Evolutionary conservation across 306 rosid species (phyloP).

Genomic region (Fagus crenata): DNA sequence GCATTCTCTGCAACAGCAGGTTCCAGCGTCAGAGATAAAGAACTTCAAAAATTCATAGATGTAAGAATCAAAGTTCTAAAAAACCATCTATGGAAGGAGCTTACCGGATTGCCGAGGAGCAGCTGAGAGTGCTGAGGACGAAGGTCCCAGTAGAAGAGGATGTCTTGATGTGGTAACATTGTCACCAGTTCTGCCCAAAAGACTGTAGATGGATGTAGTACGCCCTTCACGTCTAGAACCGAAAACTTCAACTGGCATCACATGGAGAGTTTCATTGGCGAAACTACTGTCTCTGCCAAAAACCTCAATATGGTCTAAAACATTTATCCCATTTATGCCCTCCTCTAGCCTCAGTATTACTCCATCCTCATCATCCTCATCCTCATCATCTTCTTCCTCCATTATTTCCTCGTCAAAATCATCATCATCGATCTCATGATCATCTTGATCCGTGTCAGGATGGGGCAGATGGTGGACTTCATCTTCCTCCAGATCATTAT

Average conservation of each 20-base stretch:
- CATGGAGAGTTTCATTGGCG: conserved; percentile 84
- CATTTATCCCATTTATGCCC: conserved; percentile 96
- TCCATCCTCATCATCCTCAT: conserved; percentile 92
- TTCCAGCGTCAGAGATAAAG: conserved; percentile 7
- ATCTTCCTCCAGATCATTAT: conserved; percentile 82
- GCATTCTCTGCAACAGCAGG: conserved; percentile 43
- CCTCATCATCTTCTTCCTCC: conserved; percentile 97
- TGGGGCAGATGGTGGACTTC: conserved; percentile 89
- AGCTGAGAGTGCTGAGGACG: conserved; percentile 50
- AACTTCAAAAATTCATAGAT: neutral
- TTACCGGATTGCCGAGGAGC: conserved; percentile 61
- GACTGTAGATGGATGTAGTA: conserved; percentile 93
- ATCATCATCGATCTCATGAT: conserved; percentile 90
- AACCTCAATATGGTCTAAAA: conserved; percentile 91
- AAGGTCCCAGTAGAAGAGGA: conserved; percentile 90
- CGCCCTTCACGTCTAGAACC: conserved; percentile 96
- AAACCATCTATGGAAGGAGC: conserved; percentile 17
- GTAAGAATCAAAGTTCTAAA: neutral
- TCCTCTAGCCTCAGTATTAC: conserved; percentile 92
- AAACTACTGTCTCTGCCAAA: conserved; percentile 84
- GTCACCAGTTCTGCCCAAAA: conserved; percentile 87
- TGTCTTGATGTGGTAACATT: conserved; percentile 72
- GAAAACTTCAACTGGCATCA: conserved; percentile 95
- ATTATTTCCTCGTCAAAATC: conserved; percentile 89
- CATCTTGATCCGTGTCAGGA: conserved; percentile 92